Base-by-base conservation (phyloP, 2,329 filamentous ascomycete genomes). In the Clonostachys rosea region DNA sequence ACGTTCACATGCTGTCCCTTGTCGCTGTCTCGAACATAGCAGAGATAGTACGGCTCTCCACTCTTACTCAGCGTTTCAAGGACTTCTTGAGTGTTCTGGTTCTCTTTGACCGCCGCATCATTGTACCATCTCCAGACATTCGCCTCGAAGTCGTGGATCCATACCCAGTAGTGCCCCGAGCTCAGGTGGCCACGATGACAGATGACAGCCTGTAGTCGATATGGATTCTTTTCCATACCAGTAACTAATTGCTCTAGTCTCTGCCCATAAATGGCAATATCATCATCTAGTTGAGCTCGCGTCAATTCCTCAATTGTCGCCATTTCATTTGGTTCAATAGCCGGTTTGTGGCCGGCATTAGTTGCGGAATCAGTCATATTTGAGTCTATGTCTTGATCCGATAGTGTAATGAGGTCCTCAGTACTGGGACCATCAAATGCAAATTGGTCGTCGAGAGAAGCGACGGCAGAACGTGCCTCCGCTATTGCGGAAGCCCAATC, bases 81-180 rank as follows among this genome's bases (percentile, higher is more conserved):
- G 39, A 96, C 88, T 44, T 86, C 79, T 14, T 75, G 73, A 8
- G 79, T 74, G 56, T 88, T 78, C 24, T 83, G 78, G 49, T 78
- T 73, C 52, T 88, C 82, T 4, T 81, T 84, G 20, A 99, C 91
- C 14, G 77, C 78, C 46, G 86, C 86, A 59, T 99, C 94, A 62
- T 99, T 99, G 74, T 96, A 99, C 59, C 89, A 90, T 48, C 91
- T 85, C 91, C 94, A 99, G 17, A 91, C 73, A 40, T 81, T 79
- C 42, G 82, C 79, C 53, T 85, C 79, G 64, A 95, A 95, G 68
- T 97, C 94, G 59, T 84, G 88, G 53, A 99, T 95, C 78, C 91
- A 96, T 41, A 96, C 90, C 86, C 90, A 96, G 69, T 97, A 99
- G 65, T 99, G 94, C 0, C 94, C 94, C 42, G 85, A 85, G 41